Evolutionary conservation across 2,329 filamentous ascomycete genomes (phyloP).

Genomic region (Simplicillium aogashimaense): DNA sequence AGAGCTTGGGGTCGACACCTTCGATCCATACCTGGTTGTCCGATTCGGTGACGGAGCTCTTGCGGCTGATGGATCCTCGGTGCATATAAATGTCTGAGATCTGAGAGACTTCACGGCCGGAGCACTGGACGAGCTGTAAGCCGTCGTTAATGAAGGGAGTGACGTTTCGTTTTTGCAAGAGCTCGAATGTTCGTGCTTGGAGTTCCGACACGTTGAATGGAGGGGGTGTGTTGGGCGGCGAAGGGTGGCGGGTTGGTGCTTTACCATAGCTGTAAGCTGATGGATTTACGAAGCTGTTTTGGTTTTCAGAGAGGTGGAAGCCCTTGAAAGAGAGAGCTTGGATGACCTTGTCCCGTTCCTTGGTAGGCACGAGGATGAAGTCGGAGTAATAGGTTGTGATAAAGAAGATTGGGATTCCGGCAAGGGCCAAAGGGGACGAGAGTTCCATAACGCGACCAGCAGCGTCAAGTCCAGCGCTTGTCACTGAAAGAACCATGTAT

Average conservation of each 20-base stretch:
- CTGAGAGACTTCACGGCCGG: conserved; percentile 46
- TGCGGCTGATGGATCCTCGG: conserved; percentile 24
- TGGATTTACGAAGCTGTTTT: conserved; percentile 54
- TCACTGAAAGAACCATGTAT: conserved; percentile 83
- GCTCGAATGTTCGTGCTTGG: conserved; percentile 70
- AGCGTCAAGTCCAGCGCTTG: conserved; percentile 81
- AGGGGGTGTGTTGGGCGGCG: conserved; percentile 59
- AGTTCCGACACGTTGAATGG: conserved; percentile 71
- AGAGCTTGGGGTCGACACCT: conserved; percentile 52
- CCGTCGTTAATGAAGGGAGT: conserved; percentile 58
- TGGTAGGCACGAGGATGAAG: conserved; percentile 82
- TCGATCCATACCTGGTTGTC: conserved; percentile 41
- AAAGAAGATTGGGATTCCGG: conserved; percentile 94
- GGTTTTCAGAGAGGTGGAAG: conserved; percentile 67
- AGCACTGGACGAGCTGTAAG: conserved; percentile 73
- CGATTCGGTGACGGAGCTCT: conserved; percentile 22
- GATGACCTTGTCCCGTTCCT: conserved; percentile 64
- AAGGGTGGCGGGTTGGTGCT: conserved; percentile 21
- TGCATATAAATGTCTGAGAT: conserved; percentile 26
- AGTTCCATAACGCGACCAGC: conserved; percentile 86
- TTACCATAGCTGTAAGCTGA: conserved; percentile 24
- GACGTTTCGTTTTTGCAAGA: conserved; percentile 71
- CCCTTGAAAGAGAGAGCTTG: conserved; percentile 67
- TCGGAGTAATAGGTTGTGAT: conserved; percentile 98
- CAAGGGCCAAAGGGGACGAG: conserved; percentile 81